Base-by-base conservation (phyloP, 1,284 basidiomycete species). In the Chiua sp. region DNA sequence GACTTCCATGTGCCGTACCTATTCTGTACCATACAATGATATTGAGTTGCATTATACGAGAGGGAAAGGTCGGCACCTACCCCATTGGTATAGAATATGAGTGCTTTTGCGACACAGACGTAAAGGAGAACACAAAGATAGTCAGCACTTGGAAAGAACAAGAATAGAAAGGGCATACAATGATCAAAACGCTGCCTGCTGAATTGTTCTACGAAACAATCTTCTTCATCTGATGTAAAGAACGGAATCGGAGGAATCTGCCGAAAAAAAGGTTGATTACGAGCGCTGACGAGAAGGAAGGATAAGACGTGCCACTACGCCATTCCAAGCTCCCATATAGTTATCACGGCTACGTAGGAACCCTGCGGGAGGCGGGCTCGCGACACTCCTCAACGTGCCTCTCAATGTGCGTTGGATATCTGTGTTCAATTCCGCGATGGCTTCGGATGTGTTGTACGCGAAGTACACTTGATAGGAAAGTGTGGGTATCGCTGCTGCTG, bases 401-500 rank as follows among this genome's bases (percentile, higher is more conserved):
- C 89, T 82, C 18, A 89, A 63, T 0, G 82, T 81, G 53, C 86
- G 78, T 30, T 81, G 77, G 46, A 87, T 74, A 69, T 90, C 84
- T 33, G 64, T 66, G 58, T 86, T 74, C 12, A 91, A 78, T 65
- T 91, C 87, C 0, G 62, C 68, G 0, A 79, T 67, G 0, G 90
- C 87, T 22, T 64, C 68, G 1, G 77, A 65, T 0, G 85, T 84
- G 18, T 81, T 68, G 2, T 73, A 63, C 57, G 83, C 79, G 65
- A 91, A 90, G 75, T 80, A 90, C 8, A 86, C 55, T 65, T 87
- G 86, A 68, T 91, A 91, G 0, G 79, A 75, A 35, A 91, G 75
- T 12, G 77, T 81, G 0, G 87, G 87, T 35, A 64, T 74, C 18
- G 63, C 51, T 1, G 64, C 50, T 3, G 78, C 71, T 10, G 87